A percentile compares a stretch with the other conserved stretches of the same genome.
phyloP scores from a whole-genome alignment of 192 early-diverging fungal genomes.

The Coemansia guatemalensis region DNA sequence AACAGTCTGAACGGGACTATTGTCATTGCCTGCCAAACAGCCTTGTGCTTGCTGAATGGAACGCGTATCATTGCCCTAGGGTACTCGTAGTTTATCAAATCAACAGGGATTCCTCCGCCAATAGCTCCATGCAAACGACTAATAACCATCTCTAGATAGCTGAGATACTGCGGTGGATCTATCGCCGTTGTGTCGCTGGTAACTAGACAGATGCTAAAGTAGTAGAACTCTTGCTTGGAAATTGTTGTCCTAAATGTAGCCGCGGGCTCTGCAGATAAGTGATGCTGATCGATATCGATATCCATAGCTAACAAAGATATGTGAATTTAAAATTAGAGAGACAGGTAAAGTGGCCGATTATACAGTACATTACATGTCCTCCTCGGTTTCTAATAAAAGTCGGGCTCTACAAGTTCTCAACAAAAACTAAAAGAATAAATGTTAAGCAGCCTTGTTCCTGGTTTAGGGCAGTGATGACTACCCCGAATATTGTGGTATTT shows the following conservation, averaged over 20 bases:
- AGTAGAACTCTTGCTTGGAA: slow-evolving; percentile 47
- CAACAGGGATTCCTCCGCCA: slow-evolving; percentile 34
- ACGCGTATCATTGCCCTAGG: slow-evolving; percentile 36
- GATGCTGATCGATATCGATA: slow-evolving; percentile 13
- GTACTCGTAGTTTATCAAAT: slow-evolving; percentile 26
- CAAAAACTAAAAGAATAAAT: too few species aligned
- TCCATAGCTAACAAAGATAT: not conserved
- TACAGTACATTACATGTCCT: not conserved
- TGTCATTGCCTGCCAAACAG: slow-evolving; percentile 47
- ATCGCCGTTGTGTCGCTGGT: slow-evolving; percentile 4
- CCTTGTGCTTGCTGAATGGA: slow-evolving; percentile 28
- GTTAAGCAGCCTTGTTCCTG: too few species aligned
- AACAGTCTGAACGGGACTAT: slow-evolving; percentile 27
- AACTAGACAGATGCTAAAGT: slow-evolving; percentile 30
- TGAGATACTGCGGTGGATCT: slow-evolving; percentile 21
- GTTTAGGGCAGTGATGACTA: too few species aligned
- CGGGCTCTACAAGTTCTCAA: too few species aligned
- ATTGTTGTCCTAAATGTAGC: slow-evolving; percentile 38
- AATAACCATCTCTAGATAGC: slow-evolving; percentile 23
- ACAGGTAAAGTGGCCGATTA: not conserved
- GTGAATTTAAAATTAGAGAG: not conserved
- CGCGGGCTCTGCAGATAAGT: not conserved
- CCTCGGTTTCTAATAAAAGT: not conserved
- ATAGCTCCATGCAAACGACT: slow-evolving; percentile 41
- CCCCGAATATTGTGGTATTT: too few species aligned